Evolutionary conservation across 306 rosid genomes (phyloP).

Genomic region (Acacia crassicarpa): DNA sequence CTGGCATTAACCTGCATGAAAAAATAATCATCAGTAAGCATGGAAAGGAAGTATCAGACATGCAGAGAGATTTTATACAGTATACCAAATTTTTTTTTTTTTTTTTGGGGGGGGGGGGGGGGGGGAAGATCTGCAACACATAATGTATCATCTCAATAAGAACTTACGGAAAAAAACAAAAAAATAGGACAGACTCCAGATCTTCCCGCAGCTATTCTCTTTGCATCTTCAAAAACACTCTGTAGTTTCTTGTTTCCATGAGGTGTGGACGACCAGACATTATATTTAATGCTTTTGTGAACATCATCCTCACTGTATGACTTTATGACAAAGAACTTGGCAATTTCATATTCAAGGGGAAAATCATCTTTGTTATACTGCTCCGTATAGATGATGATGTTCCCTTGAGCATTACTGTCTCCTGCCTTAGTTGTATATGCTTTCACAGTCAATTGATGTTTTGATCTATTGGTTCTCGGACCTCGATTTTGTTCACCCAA

Average conservation of each 20-base stretch:
- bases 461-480: conserved; percentile 72
- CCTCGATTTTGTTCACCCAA: conserved; percentile 90
- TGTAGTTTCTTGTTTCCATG: conserved; percentile 90
- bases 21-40: conserved; percentile 12
- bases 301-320: conserved; percentile 99
- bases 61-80: conserved; percentile 1
- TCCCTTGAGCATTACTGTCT: conserved; percentile 68
- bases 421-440: conserved; percentile 78
- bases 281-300: conserved; percentile 92
- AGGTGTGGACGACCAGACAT: conserved; percentile 96
- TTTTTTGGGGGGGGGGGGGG: background rate
- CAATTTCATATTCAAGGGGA: conserved; percentile 61
- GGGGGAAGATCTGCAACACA: background rate
- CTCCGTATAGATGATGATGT: conserved; percentile 67
- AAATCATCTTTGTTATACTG: conserved; percentile 81
- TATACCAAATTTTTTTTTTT: background rate
- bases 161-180: conserved; percentile 81
- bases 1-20: conserved; percentile 83
- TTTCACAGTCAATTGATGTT: conserved; percentile 61
- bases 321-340: conserved; percentile 86
- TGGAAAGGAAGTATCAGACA: background rate
- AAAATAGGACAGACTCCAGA: conserved; percentile 72
- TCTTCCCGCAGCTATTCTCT: conserved; percentile 60
- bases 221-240: conserved; percentile 74
- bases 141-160: background rate